Percentiles rank a stretch among this genome's conserved stretches.
These are phyloP conservation scores for Pseudonitzschia pungens DNA, from an alignment of 108 stramenopile genomes.

Conservation along the genomic window DNA sequence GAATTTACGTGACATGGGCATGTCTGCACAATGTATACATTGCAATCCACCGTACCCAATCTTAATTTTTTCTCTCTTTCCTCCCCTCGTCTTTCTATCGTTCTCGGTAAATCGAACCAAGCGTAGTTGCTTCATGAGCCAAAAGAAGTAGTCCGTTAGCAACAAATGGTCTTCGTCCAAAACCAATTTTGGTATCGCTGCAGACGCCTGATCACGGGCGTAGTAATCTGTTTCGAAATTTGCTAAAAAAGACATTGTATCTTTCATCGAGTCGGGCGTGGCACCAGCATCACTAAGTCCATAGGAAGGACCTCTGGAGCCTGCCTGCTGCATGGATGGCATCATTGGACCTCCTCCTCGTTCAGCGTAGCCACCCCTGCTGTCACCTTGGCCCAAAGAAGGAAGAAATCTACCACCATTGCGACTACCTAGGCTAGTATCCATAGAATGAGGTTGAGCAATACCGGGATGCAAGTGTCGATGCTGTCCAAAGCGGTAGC, in stretches of 20 bases:
- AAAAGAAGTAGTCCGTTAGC: constrained; percentile 84
- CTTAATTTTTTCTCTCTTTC: constrained; percentile 81
- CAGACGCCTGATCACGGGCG: constrained; percentile 17
- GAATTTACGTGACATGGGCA: constrained; percentile 76
- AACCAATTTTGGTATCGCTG: constrained; percentile 36
- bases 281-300: background rate
- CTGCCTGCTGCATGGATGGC: constrained; percentile 1
- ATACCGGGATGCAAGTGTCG: constrained; percentile 2
- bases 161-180: constrained; percentile 61
- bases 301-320: background rate
- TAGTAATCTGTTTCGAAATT: constrained; percentile 27
- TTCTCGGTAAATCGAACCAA: constrained; percentile 79
- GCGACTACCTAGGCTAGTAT: background rate
- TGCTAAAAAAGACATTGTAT: constrained; percentile 14
- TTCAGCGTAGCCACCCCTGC: background rate
- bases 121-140: constrained; percentile 84
- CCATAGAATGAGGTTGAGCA: background rate
- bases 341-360: constrained; percentile 11
- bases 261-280: constrained; percentile 1
- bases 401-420: constrained; percentile 1
- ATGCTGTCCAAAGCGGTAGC: background rate
- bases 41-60: constrained; percentile 87
- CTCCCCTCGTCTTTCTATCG: constrained; percentile 88
- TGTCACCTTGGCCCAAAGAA: constrained; percentile 3
- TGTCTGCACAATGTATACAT: constrained; percentile 73